Base-by-base conservation (phyloP, 768 basidiomycete genomes). In the Zangia roseola region DNA sequence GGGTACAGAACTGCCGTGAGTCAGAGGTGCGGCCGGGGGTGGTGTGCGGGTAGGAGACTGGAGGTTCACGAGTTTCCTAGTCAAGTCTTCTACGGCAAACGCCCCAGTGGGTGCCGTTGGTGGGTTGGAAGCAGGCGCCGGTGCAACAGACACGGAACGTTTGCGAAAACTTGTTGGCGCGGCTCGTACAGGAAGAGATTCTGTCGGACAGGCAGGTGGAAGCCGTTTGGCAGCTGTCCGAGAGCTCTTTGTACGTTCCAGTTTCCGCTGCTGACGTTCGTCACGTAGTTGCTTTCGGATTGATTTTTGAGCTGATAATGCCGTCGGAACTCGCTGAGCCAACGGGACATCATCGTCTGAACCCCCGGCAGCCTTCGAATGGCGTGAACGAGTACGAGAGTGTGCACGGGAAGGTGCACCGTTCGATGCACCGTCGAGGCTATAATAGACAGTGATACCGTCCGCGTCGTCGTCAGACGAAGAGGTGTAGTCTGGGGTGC, bases 301-400 rank as follows among this genome's bases (percentile, higher is more conserved):
- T 6, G 86, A 83, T 57, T 81, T 83, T 60, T 95, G 93, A 10
- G 91, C 92, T 4, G 75, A 79, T 49, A 95, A 69, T 4, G 93
- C 93, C 1, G 83, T 85, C 5, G 92, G 93, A 46, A 92, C 90
- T 25, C 84, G 76, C 54, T 80, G 82, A 3, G 91, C 93, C 14
- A 95, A 76, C 1, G 93, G 93, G 1, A 92, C 73, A 57, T 95
- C 86, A 62, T 95, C 92, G 45, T 89, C 83, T 33, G 78, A 74
- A 25, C 68, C 69, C 26, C 65, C 62, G 41, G 54, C 66, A 24
- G 54, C 10, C 47, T 38, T 57, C 41, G 59, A 54, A 47, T 38
- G 52, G 39, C 47, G 63, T 45, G 60, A 59, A 36, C 46, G 57
- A 13, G 52, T 48, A 16, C 58, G 53, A n/a, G 62, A 63, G 12